Conservation (phyloP, 2,329 filamentous ascomycete species). For the Knufia fluminis region DNA sequence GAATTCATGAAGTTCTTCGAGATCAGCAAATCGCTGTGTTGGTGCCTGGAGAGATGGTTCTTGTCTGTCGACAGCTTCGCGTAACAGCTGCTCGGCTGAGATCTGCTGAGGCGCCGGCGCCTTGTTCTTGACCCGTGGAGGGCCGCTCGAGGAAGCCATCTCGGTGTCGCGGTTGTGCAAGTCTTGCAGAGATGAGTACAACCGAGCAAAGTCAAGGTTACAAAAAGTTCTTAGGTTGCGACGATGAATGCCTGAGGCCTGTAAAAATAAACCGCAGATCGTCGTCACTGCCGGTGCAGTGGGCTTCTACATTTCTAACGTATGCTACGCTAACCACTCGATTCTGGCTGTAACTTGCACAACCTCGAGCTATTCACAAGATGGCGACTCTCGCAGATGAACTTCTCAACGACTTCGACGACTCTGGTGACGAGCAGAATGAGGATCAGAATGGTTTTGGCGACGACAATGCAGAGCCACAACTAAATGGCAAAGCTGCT, state of each 20-base stretch:
- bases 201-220: too few species aligned
- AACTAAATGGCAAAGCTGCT: background rate
- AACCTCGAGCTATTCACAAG: too few species aligned
- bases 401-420: slow-evolving; percentile 82
- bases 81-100: slow-evolving; percentile 90
- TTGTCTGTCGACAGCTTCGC: slow-evolving; percentile 94
- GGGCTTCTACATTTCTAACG: too few species aligned
- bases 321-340: too few species aligned
- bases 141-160: slow-evolving; percentile 87
- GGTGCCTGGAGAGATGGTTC: slow-evolving; percentile 80
- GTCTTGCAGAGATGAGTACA: too few species aligned
- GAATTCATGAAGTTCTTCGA: slow-evolving; percentile 96
- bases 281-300: background rate
- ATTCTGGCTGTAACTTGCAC: background rate
- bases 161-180: too few species aligned
- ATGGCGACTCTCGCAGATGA: slow-evolving; percentile 94
- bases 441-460: slow-evolving; percentile 46
- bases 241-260: too few species aligned
- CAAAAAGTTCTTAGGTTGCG: slow-evolving; percentile 1
- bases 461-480: slow-evolving; percentile 30
- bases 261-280: background rate
- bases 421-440: slow-evolving; percentile 68
- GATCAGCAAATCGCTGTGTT: slow-evolving; percentile 87
- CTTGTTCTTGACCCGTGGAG: slow-evolving; percentile 98
- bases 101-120: slow-evolving; percentile 83